phyloP scores from a whole-genome alignment of 2,329 filamentous ascomycete genomes.

The Ophiosphaerella herpotricha region DNA sequence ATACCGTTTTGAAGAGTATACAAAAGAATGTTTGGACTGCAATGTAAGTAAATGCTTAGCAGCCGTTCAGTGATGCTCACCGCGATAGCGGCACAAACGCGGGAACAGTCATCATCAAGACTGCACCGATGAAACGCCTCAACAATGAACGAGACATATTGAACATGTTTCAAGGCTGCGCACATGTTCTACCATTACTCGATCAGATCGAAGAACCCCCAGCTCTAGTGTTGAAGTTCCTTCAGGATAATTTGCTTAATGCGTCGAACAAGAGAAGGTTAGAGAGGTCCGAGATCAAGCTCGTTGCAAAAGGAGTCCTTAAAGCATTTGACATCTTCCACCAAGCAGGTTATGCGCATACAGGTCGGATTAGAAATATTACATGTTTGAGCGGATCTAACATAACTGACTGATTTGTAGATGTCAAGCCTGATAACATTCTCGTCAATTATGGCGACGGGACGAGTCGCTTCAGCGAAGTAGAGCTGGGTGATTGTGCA shows the following conservation, averaged over 20 bases:
- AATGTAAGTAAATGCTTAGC: slow-evolving; percentile 5
- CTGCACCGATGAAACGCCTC: slow-evolving; percentile 15
- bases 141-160: slow-evolving; percentile 23
- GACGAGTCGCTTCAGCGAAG: slow-evolving; percentile 33
- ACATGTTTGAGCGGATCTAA: slow-evolving; percentile 2
- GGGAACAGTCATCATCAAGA: slow-evolving; percentile 23
- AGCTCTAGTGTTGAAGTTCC: slow-evolving; percentile 23
- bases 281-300: slow-evolving; percentile 6
- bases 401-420: slow-evolving; percentile 11
- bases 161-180: slow-evolving; percentile 13
- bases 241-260: slow-evolving; percentile 19
- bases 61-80: slow-evolving; percentile 4
- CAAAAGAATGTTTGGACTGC: slow-evolving; percentile 10
- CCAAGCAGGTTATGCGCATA: slow-evolving; percentile 25
- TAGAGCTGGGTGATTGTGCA: slow-evolving; percentile 37
- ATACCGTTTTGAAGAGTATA: slow-evolving; percentile 9
- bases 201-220: slow-evolving; percentile 24
- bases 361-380: slow-evolving; percentile 9
- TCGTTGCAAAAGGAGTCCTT: slow-evolving; percentile 11
- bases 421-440: slow-evolving; percentile 42
- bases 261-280: slow-evolving; percentile 13
- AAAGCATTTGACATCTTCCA: slow-evolving; percentile 22
- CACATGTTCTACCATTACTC: slow-evolving; percentile 19
- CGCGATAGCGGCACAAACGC: slow-evolving; percentile 7
- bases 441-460: slow-evolving; percentile 36